Percentiles rank a stretch among this genome's conserved stretches.
Conservation (phyloP, 345 rosid genomes). For the Dimocarpus longan region DNA sequence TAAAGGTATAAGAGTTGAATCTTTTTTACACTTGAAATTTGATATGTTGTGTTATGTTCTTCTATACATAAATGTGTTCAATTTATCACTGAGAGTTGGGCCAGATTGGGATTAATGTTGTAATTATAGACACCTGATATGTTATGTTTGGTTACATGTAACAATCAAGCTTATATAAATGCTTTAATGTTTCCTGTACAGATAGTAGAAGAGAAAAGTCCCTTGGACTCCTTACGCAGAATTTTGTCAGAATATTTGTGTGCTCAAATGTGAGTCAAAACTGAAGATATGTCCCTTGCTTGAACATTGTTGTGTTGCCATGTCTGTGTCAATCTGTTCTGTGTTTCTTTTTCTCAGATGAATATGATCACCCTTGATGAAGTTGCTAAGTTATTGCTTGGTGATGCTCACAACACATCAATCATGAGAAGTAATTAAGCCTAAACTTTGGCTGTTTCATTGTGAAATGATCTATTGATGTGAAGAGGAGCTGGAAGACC, state of each 20-base stretch:
- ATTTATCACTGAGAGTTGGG: no score
- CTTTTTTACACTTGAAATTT: neutral
- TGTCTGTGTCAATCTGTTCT: slow-evolving; percentile 6
- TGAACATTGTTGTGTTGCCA: neutral
- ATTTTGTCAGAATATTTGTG: slow-evolving; percentile 86
- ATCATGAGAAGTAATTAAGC: slow-evolving; percentile 68
- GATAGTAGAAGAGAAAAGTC: slow-evolving; percentile 87
- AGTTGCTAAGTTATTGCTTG: slow-evolving; percentile 76
- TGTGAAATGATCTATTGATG: neutral
- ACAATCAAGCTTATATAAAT: slow-evolving; percentile 7
- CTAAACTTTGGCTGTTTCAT: neutral
- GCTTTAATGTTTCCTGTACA: slow-evolving; percentile 26
- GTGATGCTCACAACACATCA: slow-evolving; percentile 71
- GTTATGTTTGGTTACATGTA: neutral
- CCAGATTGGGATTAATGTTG: neutral
- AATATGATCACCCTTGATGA: slow-evolving; percentile 78
- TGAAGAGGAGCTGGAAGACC: slow-evolving; percentile 3
- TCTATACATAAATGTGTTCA: neutral
- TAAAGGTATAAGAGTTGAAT: neutral
- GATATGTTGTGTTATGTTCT: neutral
- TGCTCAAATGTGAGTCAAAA: slow-evolving; percentile 65
- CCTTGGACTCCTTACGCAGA: slow-evolving; percentile 81
- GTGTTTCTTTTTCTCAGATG: slow-evolving; percentile 41
- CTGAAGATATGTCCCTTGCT: neutral
- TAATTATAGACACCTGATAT: neutral